Percentiles rank a stretch among this genome's conserved stretches.
Evolutionary conservation across 2,329 filamentous ascomycete species (phyloP).

Genomic region (Alternaria solani): DNA sequence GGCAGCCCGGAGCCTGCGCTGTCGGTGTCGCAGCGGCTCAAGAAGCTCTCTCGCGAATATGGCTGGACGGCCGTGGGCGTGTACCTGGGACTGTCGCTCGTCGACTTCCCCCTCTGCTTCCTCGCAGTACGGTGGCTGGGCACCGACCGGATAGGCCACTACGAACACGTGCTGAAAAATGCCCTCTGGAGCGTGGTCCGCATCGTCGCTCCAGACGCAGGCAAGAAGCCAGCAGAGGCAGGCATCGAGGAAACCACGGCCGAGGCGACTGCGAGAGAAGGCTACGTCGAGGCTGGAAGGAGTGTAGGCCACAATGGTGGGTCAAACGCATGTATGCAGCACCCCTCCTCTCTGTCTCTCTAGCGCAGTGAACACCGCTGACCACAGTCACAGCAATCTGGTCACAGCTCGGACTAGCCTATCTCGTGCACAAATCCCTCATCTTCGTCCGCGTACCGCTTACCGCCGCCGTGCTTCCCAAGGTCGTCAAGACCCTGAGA

Average conservation of each 20-base stretch:
- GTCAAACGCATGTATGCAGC: constrained; percentile 76
- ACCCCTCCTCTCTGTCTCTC: background rate
- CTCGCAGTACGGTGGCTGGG: constrained; percentile 83
- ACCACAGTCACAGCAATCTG: constrained; percentile 63
- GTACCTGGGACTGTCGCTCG: constrained; percentile 79
- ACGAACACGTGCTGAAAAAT: constrained; percentile 73
- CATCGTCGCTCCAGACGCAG: constrained; percentile 65
- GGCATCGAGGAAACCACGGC: constrained; percentile 49
- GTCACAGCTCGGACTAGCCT: constrained; percentile 92
- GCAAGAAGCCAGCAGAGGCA: constrained; percentile 58
- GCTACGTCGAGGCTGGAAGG: constrained; percentile 61
- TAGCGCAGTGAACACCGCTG: constrained; percentile 10
- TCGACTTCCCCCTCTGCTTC: constrained; percentile 97
- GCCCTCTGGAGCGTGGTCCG: constrained; percentile 67
- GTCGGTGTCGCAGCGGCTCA: constrained; percentile 75
- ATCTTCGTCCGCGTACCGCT: constrained; percentile 95
- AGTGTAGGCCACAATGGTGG: constrained; percentile 68
- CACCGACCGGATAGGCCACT: constrained; percentile 81
- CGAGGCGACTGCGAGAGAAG: constrained; percentile 41
- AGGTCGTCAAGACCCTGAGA: constrained; percentile 87
- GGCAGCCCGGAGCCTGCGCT: constrained; percentile 53
- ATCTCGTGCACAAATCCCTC: constrained; percentile 97
- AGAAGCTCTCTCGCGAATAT: constrained; percentile 88
- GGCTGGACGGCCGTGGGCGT: constrained; percentile 94
- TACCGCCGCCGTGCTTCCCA: constrained; percentile 88